A percentile compares a stretch with the other conserved stretches of the same genome.
These are phyloP conservation scores for Pleurotus citrinopileatus DNA, from an alignment of 768 basidiomycete genomes.

Conservation along the genomic window DNA sequence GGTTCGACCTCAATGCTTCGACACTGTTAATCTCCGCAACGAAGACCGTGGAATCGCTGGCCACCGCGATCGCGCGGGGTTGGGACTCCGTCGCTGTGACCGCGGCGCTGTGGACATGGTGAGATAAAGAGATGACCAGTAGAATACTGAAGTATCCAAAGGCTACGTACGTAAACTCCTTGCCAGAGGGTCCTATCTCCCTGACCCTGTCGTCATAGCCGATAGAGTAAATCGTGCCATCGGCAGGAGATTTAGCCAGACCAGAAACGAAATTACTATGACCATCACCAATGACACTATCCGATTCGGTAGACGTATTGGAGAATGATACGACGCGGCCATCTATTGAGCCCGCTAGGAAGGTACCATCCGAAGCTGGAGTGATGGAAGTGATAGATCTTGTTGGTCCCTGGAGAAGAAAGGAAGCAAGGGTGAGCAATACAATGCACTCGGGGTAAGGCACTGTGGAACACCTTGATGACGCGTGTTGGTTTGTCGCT, in stretches of 20 bases:
- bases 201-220: conserved; percentile 82
- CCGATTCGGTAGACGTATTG: conserved; percentile 40
- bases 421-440: conserved; percentile 16
- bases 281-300: conserved; percentile 53
- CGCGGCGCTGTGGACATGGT: too few species aligned
- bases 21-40: conserved; percentile 54
- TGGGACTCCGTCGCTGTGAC: conserved; percentile 54
- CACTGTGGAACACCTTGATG: conserved; percentile 61
- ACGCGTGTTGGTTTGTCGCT: conserved; percentile 59
- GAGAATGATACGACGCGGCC: conserved; percentile 72
- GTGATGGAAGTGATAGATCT: conserved; percentile 72
- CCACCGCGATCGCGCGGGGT: conserved; percentile 62
- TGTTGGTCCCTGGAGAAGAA: conserved; percentile 66
- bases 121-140: background rate
- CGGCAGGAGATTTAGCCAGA: conserved; percentile 43
- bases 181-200: conserved; percentile 50
- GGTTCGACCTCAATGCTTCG: conserved; percentile 70
- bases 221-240: conserved; percentile 57
- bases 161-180: conserved; percentile 48
- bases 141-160: conserved; percentile 3
- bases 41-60: conserved; percentile 63
- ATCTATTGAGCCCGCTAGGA: conserved; percentile 79
- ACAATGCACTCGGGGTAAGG: too few species aligned
- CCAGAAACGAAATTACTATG: conserved; percentile 73
- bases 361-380: conserved; percentile 47